Base-by-base conservation (phyloP, 495 filamentous ascomycete genomes). In the Lepidopterella palustris region DNA sequence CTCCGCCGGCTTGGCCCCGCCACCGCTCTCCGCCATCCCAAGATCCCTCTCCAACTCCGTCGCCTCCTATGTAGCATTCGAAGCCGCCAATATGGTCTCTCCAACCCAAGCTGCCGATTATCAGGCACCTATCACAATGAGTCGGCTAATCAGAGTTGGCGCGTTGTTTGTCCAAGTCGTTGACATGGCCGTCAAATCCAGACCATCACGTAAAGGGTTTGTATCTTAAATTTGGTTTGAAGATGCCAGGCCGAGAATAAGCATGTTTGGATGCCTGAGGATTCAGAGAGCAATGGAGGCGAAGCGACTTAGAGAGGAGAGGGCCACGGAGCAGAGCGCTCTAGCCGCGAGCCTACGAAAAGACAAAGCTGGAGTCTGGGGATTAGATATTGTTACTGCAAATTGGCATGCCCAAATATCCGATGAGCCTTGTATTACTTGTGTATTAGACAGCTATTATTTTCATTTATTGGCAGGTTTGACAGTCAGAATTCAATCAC, bases 101-200 rank as follows among this genome's bases (percentile, higher is more conserved):
- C 26, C 47, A 13, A 55, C 54, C 10, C 55, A 25, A 1, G 53
- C 63, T 10, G 18, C 13, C 11, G 53, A 59, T 45, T 57, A 45
- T 54, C 58, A 58, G 23, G 13, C 45, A 2, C 25, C 64, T 21
- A 73, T 80, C 0, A 79, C 65, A 1, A 81, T 82, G 78, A 79
- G 77, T 56, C 74, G 80, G 21, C 70, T 82, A 4, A 71, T 80
- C 53, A 74, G 78, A 23, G 80, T 83, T 64, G 78, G 79, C 9
- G 76, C 71, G n/a, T 79, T 77, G 72, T 80, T 79, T 57, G 81
- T 79, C 56, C 71, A 76, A 10, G 68, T 82, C 53, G 74, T 74
- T n/a, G 80, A 83, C 66, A 77, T 82, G 69, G 76, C 75, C 1
- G 76, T 80, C 10, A 64, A 77, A 23, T 76, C 79, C 1, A 70